Evolutionary conservation across 176 grass and related monocot species (phyloP).

Genomic region (Canna indica): DNA sequence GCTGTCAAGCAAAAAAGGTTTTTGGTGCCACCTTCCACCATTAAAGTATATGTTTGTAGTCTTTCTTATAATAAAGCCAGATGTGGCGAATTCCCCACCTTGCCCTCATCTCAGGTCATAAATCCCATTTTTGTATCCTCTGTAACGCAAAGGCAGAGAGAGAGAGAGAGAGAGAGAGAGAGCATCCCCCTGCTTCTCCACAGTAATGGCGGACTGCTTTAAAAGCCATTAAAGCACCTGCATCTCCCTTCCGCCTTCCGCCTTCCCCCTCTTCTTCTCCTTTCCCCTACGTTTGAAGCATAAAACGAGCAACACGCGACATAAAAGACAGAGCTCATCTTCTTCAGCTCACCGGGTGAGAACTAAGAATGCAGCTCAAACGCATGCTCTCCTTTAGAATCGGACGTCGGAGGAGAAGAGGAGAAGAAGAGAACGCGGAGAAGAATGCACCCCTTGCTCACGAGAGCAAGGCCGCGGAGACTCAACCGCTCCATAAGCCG

Average conservation of each 20-base stretch:
- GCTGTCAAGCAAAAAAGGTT: not conserved
- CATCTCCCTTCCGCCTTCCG: not conserved
- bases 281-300: not conserved
- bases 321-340: not conserved
- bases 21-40: not conserved
- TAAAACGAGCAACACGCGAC: not conserved
- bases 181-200: not conserved
- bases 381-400: not conserved
- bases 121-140: no score
- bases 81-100: not conserved
- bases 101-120: not conserved
- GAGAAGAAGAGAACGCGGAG: not conserved
- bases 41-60: not conserved
- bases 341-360: no score
- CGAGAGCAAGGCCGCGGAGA: not conserved
- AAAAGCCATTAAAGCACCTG: not conserved
- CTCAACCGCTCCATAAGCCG: constrained; percentile 24
- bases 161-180: no score
- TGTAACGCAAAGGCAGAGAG: no score
- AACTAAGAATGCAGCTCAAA: not conserved
- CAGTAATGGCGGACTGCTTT: not conserved
- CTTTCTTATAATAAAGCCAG: not conserved
- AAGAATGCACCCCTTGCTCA: not conserved
- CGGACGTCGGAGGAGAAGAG: not conserved
- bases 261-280: not conserved